Evolutionary conservation across 441 rosid species (phyloP), one percentile per base, ranked within the genome.

Genomic region (Monsonia emarginata): DNA sequence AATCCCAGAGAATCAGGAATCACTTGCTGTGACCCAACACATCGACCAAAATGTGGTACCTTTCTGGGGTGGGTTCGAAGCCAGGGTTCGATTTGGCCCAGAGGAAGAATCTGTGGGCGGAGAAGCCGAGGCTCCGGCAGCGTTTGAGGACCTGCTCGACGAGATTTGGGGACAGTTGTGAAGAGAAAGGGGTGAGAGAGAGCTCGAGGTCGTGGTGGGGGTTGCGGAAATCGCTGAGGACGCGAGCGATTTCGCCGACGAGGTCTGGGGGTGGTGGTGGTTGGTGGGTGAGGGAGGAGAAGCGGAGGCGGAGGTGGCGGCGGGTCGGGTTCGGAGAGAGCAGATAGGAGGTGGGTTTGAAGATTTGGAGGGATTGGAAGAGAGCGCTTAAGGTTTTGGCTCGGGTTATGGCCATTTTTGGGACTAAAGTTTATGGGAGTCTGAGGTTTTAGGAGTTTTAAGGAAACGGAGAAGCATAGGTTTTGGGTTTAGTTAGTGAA

Each of bases 61-160:
- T 90, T 36, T 78, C 79, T 4, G 48, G 60, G 62, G 86, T 88
- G 64, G 78, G 97, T 69, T 77, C 71, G 27, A 92, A 87, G 50
- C 82, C 80, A 18, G 89, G 87, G 64, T 81, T 68, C 28, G 67
- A 65, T 66, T 84, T 79, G 16, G 98, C 89, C 98, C 97, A 92
- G 0, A 92, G 84, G 58, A 92, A 92, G 84, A 92, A 89, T 32
- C 97, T 81, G 72, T 92, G 98, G 24, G 98, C 87, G 2, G 97
- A 61, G 71, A 88, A 88, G 0, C 94, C 94, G 27, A 90, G 92
- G 67, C 87, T 84, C 72, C 84, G 87, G 81, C 96, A 90, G 66
- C 95, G 89, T 38, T 90, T 92, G 66, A 92, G 75, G 38, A 90
- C 96, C 65, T 92, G 91, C 65, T 90, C 96, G 32, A 88, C 90